Evolutionary conservation across 352 stramenopile species (phyloP).

Genomic region (Blastocystis sp.): DNA sequence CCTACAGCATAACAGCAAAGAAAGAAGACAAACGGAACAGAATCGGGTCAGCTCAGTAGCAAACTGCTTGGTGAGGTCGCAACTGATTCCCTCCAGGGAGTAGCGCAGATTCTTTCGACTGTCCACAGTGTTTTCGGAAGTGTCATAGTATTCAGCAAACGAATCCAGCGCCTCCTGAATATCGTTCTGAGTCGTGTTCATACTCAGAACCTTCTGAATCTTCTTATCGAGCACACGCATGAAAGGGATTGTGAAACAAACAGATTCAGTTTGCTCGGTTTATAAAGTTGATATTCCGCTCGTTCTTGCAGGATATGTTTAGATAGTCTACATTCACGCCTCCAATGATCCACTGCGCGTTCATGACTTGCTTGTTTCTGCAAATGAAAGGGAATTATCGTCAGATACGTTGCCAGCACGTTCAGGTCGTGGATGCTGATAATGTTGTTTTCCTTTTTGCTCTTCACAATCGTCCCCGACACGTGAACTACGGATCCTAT

Average conservation of each 20-base stretch:
- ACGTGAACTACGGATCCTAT: not conserved
- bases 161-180: slow-evolving; percentile 42
- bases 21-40: not conserved
- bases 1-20: not conserved
- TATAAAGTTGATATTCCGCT: not conserved
- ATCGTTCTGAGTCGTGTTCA: slow-evolving; percentile 37
- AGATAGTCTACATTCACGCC: not conserved
- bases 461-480: not conserved
- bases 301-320: not conserved
- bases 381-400: not conserved
- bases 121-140: slow-evolving; percentile 21
- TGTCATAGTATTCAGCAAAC: slow-evolving; percentile 22
- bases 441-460: not conserved
- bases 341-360: not conserved
- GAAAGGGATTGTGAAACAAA: not conserved
- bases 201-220: slow-evolving; percentile 49
- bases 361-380: not conserved
- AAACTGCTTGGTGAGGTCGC: slow-evolving; percentile 22
- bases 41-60: slow-evolving; percentile 37
- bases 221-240: slow-evolving; percentile 47
- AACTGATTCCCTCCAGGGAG: slow-evolving; percentile 36
- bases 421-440: not conserved
- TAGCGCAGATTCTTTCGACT: slow-evolving; percentile 38
- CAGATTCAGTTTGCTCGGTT: not conserved
- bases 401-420: not conserved